A percentile compares a stretch with the other conserved stretches of the same genome.
These are phyloP conservation scores for Acacia concinna DNA, from an alignment of 331 rosid genomes.

Conservation along the genomic window DNA sequence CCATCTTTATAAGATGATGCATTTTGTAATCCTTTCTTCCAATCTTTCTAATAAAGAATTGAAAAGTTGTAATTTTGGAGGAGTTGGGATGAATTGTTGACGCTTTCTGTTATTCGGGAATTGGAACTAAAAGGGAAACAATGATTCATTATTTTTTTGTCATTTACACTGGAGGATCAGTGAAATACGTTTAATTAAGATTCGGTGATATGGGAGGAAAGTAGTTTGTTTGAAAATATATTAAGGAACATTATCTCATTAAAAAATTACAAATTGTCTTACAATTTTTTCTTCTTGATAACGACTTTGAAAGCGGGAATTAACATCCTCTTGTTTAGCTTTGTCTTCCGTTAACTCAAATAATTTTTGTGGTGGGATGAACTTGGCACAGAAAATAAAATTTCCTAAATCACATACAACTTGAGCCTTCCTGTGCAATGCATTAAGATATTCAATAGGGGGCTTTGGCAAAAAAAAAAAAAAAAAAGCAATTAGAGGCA, in stretches of 20 bases:
- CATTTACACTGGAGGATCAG: background rate
- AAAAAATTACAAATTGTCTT: background rate
- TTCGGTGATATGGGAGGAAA: too few relatives aligned
- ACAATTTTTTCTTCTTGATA: background rate
- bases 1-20: too few relatives aligned
- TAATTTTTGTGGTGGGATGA: background rate
- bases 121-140: background rate
- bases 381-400: background rate
- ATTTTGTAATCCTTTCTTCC: background rate
- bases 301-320: background rate
- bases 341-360: conserved; percentile 15
- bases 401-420: background rate
- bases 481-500: background rate
- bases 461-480: too few relatives aligned
- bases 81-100: background rate
- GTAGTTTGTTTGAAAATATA: background rate
- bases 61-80: background rate
- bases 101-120: background rate
- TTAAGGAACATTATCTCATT: background rate
- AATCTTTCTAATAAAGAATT: background rate
- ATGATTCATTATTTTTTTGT: too few relatives aligned
- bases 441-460: too few relatives aligned
- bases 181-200: background rate
- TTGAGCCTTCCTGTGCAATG: background rate
- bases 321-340: background rate